Percentiles rank a stretch among this genome's conserved stretches.
These are phyloP conservation scores for Argentina anserina DNA, from an alignment of 306 rosid species.

Conservation along the genomic window DNA sequence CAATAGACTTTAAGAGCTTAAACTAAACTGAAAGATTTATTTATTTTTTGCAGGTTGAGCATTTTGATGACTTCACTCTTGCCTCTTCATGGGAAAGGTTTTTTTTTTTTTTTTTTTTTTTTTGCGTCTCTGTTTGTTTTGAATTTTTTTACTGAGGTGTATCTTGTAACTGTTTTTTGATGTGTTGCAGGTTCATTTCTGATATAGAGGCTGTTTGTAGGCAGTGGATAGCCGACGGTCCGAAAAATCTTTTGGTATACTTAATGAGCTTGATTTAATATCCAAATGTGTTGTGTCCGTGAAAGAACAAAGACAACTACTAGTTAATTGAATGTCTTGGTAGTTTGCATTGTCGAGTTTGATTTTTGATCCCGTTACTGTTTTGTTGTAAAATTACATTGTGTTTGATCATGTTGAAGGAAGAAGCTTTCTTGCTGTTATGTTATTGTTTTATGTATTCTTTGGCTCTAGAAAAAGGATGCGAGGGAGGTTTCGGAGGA, in stretches of 20 bases:
- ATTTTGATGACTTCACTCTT: constrained; percentile 93
- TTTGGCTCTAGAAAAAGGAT: constrained; percentile 58
- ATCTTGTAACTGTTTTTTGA: neutral
- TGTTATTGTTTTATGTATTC: constrained; percentile 1
- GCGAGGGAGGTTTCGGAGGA: constrained; percentile 55
- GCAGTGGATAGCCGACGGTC: constrained; percentile 84
- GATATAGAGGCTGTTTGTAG: constrained; percentile 89
- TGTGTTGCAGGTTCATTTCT: constrained; percentile 70
- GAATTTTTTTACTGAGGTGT: neutral
- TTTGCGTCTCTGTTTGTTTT: neutral
- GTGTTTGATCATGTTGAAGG: neutral
- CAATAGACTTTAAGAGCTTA: neutral
- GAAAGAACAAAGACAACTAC: neutral
- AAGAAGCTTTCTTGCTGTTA: neutral
- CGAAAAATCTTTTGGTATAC: constrained; percentile 74
- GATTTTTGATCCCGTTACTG: neutral
- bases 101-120: neutral
- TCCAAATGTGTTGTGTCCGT: neutral
- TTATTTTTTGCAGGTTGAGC: constrained; percentile 68
- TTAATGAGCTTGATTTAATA: constrained; percentile 4
- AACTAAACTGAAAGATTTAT: neutral
- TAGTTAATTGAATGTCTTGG: neutral
- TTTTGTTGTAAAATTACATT: neutral
- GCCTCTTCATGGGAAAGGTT: constrained; percentile 99
- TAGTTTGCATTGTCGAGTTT: neutral